These are phyloP conservation scores for Lodderomyces theae DNA, from an alignment of 1,139 yeast genomes.

Conservation along the genomic window DNA sequence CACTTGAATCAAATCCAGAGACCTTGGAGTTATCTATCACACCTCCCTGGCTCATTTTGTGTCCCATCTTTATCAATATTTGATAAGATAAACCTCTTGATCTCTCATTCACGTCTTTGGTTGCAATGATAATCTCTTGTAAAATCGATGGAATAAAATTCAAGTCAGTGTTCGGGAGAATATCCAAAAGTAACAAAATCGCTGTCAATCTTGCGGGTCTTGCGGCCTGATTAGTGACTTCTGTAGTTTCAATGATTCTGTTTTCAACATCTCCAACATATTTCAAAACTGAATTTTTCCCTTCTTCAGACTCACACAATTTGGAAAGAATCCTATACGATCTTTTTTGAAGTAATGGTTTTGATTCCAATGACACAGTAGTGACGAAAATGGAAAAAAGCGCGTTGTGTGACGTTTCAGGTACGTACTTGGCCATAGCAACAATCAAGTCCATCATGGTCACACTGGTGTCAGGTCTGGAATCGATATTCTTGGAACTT, in stretches of 20 bases:
- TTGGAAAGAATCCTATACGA: slow-evolving; percentile 78
- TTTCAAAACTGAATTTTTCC: slow-evolving; percentile 48
- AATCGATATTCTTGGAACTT: slow-evolving; percentile 18
- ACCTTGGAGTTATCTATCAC: slow-evolving; percentile 61
- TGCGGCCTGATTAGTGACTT: slow-evolving; percentile 66
- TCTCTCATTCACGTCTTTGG: slow-evolving; percentile 93
- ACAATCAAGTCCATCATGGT: slow-evolving; percentile 92
- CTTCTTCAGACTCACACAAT: slow-evolving; percentile 67
- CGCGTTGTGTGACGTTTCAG: slow-evolving; percentile 65
- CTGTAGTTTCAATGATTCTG: slow-evolving; percentile 57
- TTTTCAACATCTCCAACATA: slow-evolving; percentile 59
- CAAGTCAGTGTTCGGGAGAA: slow-evolving; percentile 61
- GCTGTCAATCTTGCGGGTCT: slow-evolving; percentile 79
- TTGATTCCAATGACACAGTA: slow-evolving; percentile 53
- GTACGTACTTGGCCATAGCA: slow-evolving; percentile 81
- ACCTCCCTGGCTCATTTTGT: slow-evolving; percentile 72
- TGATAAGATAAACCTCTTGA: slow-evolving; percentile 81
- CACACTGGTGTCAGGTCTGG: slow-evolving; percentile 56
- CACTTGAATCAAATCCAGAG: slow-evolving; percentile 63
- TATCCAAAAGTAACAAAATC: slow-evolving; percentile 54
- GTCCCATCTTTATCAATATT: slow-evolving; percentile 77
- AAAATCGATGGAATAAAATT: slow-evolving; percentile 77
- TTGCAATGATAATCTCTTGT: slow-evolving; percentile 85
- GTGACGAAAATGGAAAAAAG: slow-evolving; percentile 73
- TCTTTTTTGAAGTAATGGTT: slow-evolving; percentile 81